phyloP scores from a whole-genome alignment of 2,329 filamentous ascomycete genomes.

The Xylariaceae sp. region DNA sequence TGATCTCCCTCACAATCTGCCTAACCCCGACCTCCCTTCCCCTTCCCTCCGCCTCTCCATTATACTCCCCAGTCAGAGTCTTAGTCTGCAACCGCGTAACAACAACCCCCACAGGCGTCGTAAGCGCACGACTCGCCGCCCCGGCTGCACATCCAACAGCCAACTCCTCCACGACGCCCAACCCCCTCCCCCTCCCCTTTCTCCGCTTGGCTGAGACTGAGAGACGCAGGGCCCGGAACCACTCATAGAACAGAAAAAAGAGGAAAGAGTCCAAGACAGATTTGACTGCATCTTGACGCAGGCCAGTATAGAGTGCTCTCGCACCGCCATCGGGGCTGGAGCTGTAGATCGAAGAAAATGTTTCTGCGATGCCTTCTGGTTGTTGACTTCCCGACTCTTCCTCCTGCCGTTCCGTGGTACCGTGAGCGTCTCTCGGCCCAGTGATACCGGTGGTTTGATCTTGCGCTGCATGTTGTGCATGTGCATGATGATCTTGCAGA shows the following conservation, averaged over 20 bases:
- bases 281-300: conserved; percentile 58
- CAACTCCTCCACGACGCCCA: conserved; percentile 69
- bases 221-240: conserved; percentile 29
- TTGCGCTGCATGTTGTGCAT: conserved; percentile 1
- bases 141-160: conserved; percentile 70
- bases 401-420: neutral
- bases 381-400: neutral
- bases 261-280: conserved; percentile 73
- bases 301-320: conserved; percentile 64
- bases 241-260: conserved; percentile 79
- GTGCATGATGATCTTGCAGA: neutral
- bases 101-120: conserved; percentile 76
- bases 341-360: conserved; percentile 63
- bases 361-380: conserved; percentile 66
- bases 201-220: conserved; percentile 14
- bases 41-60: conserved; percentile 30
- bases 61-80: conserved; percentile 28
- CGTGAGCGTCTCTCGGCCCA: neutral
- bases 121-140: conserved; percentile 69
- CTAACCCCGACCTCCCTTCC: conserved; percentile 47
- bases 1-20: conserved; percentile 62
- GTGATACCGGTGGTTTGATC: neutral
- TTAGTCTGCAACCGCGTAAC: conserved; percentile 78
- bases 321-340: conserved; percentile 62
- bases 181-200: conserved; percentile 15